Base-by-base conservation (phyloP, 805 yeast species). In the Dipodascus albidus region DNA sequence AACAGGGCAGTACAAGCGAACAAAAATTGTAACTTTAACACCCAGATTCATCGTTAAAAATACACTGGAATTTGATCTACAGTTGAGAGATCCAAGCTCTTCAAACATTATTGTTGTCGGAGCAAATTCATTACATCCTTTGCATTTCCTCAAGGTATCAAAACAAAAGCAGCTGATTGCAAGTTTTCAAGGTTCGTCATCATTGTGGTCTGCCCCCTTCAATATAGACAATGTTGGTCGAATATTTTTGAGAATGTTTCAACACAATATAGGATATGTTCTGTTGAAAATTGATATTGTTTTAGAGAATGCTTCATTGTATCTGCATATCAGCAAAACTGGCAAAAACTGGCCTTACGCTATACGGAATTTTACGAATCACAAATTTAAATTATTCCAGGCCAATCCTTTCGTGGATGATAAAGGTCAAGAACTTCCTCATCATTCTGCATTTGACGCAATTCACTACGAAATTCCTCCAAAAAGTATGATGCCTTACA, bases 401-500 rank as follows among this genome's bases (percentile, higher is more conserved):
- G 77, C 85, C 50, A 86, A 90, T 68, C 96, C 96, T 0, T 65
- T 68, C 62, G 61, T 77, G 27, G 79, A 78, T 54, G 85, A 82
- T 55, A 83, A 79, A 55, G 87, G 86, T 52, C 83, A 81, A 19
- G 76, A 76, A 52, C 74, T 73, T 2, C 75, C 70, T 23, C 64
- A 71, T 1, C 81, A 77, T 50, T 72, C 74, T 2, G 75, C 77
- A 11, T 90, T 84, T 68, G 82, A 80, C 57, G 96, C 97, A 0
- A 75, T 88, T 9, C 81, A 76, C 62, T 93, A 91, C 65, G 77
- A 80, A 49, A 75, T 95, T 11, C 97, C 98, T 0, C 81, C 95
- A 1, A 81, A 80, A 62, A 86, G 96, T 68, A 95, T 88, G 1
- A 93, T 93, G 98, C 96, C 98, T 0, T 93, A 93, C 66, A 87